Base-by-base conservation (phyloP, 495 filamentous ascomycete genomes). In the Symbiotaphrina buchneri region DNA sequence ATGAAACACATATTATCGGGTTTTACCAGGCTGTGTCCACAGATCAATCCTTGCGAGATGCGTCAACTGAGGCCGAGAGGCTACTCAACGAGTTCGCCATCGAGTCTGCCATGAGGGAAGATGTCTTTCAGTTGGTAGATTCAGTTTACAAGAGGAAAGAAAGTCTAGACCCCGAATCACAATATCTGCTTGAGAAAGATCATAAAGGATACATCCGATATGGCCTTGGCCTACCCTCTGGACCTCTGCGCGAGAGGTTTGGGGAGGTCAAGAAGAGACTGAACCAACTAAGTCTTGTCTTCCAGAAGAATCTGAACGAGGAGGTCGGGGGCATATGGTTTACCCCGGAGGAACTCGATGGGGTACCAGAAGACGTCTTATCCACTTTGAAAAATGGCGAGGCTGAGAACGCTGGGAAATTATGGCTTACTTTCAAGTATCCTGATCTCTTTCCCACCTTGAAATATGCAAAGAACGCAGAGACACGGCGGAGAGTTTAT, bases 251-350 rank as follows among this genome's bases (percentile, higher is more conserved):
- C 11, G 65, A 67, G 39, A 57, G 71, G 5, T 76, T 74, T 55
- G 74, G 74, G 56, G 69, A 68, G 46, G 74, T 76, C 53, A 73
- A 76, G 59, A 71, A 73, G 54, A 51, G 66, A 33, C 46, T 76
- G 33, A 71, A 66, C 37, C 58, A 70, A 42, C 47, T 76, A 35
- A 61, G 61, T 43, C 73, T 73, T 37, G 55, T 57, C 28, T 76
- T 76, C 51, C 64, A 69, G 49, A 73, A 72, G 50, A 73, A 67
- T 39, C 44, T 76, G 32, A 74, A 74, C 39, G 71, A 76, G 42
- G 71, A 74, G 54, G 60, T 63, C 29, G 71, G 65, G 10, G 71
- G 68, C 4, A 43, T 74, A 21, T 76, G 71, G 71, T 67, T 74
- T 37, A 68, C 65, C 3, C 55, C 42, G 0, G 52, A 66, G 38